Base-by-base conservation (phyloP, 768 basidiomycete genomes). In the Tephrocybe sp. region DNA sequence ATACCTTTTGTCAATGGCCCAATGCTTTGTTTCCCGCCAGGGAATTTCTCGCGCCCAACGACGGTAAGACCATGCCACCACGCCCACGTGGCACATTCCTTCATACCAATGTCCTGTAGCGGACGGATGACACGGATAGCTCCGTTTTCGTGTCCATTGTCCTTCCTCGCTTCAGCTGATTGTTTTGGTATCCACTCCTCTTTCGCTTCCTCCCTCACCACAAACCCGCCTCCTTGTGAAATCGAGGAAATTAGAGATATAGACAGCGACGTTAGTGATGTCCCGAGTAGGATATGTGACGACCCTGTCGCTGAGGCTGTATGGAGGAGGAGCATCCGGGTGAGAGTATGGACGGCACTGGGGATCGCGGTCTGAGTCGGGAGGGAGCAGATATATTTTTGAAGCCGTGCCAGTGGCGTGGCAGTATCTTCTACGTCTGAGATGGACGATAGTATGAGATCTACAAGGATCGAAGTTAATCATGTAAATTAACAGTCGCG, bases 211-310 rank as follows among this genome's bases (percentile, higher is more conserved):
- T 87, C 83, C 11, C 69, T 74, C 11, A 92, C 75, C 3, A 77
- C 72, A 64, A 84, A 89, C 0, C 91, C 91, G 2, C 83, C 82
- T 11, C 91, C 91, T 62, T 87, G 85, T 0, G 87, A 76, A 36
- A 92, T 82, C 9, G 78, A 81, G 3, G 87, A 83, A 49, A 92
- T 86, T 18, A 92, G 68, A 18, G 81, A 79, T 26, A 92, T 77
- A 0, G 90, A 89, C 0, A 92, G 71, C 0, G 84, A 82, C 1
- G 91, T 92, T n/a, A 91, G 69, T 1, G 83, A 85, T 12, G 89
- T 86, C 53, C 91, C 91, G 11, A 92, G 75, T 12, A 92, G 72
- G 13, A 92, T 71, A 62, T 92, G 89, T 0, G 90, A 90, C n/a
- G 83, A 83, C 4, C 65, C 62, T 4, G 71, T 76, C 1, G 76